Base-by-base conservation (phyloP, 2,329 filamentous ascomycete species). In the Calonectria pauciramosa region DNA sequence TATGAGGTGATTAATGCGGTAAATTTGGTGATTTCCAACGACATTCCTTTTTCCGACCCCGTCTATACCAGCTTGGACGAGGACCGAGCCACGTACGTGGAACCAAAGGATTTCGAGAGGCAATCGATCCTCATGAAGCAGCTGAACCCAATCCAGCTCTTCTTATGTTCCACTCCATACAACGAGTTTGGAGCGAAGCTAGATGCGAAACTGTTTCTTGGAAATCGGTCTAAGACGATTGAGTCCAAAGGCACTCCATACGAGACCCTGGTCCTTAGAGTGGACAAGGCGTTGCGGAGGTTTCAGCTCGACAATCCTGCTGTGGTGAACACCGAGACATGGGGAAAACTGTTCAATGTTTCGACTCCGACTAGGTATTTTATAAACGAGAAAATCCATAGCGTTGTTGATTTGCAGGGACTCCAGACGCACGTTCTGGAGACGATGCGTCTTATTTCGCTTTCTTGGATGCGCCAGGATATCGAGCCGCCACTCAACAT, bases 51-150 rank as follows among this genome's bases (percentile, higher is more conserved):
- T 13, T 47, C 47, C 18, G 14, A 71, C 16, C 3, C 32, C 16
- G 67, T 70, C 5, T 69, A 71, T 52, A 11, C 20, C 13, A 73
- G 63, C 26, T 80, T 86, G 30, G 85, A 86, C 18, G 65, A 79
- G 4, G 83, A 87, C 51, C 84, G 86, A 20, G 79, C 80, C 3
- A 84, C 83, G n/a, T 87, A 86, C 70, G 79, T 87, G 14, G 77
- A 84, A 32, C 78, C 79, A 0, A 67, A 65, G 30, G 79, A 85
- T n/a, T 84, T 82, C 36, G 59, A 76, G 3, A 71, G 36, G 10
- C 23, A 69, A 20, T n/a, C n/a, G 2, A 51, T 49, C 1, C 54
- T 81, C 23, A 76, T 77, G 69, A 32, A 23, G 20, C 11, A 20
- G 3, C 68, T 81, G 18, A 82, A 77, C 38, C 60, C 47, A 6